Percentiles rank a stretch among this genome's conserved stretches.
Conservation (phyloP, 345 rosid genomes). For the Corchorus olitorius region DNA sequence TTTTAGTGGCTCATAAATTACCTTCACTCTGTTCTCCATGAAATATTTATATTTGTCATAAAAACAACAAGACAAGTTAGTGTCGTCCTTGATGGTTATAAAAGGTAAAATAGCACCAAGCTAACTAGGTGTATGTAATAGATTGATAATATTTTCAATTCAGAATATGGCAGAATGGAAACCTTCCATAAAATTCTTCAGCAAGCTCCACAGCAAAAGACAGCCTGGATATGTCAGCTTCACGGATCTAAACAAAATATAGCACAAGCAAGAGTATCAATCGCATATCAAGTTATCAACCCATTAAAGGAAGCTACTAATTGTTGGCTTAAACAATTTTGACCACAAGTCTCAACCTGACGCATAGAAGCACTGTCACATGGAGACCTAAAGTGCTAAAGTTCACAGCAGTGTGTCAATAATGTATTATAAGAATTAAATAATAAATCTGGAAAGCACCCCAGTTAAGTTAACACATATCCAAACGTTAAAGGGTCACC, state of each 20-base stretch:
- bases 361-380: constrained; percentile 1
- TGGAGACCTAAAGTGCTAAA: constrained; percentile 5
- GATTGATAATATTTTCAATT: constrained; percentile 15
- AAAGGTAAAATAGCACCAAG: constrained; percentile 11
- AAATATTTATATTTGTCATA: constrained; percentile 37
- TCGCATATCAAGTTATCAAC: constrained; percentile 7
- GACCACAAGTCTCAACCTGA: background rate
- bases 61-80: constrained; percentile 49
- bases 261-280: constrained; percentile 21
- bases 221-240: constrained; percentile 97
- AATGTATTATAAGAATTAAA: background rate
- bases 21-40: constrained; percentile 83
- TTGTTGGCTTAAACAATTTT: constrained; percentile 2
- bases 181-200: constrained; percentile 99
- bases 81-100: constrained; percentile 15
- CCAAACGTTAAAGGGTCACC: background rate
- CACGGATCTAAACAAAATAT: constrained; percentile 67
- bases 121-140: constrained; percentile 5
- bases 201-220: constrained; percentile 99
- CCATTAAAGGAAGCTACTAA: constrained; percentile 15
- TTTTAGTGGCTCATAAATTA: constrained; percentile 37
- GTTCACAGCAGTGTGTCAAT: background rate
- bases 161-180: constrained; percentile 25
- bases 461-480: background rate
- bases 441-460: background rate